Evolutionary conservation across 116 monocot genomes (phyloP).

Genomic region (Posidonia oceanica): DNA sequence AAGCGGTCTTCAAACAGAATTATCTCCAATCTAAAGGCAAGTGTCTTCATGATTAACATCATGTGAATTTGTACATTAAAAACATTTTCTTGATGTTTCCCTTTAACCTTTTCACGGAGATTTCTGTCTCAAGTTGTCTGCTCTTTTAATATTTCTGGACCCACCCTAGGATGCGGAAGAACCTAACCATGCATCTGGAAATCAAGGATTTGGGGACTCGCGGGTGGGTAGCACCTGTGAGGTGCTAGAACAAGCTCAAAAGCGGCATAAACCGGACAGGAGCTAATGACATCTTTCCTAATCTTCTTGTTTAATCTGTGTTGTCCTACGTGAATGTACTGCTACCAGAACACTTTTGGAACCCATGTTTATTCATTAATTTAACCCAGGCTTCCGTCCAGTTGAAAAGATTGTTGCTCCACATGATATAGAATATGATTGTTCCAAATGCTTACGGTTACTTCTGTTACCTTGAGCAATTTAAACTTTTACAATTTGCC

Average conservation of each 20-base stretch:
- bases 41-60: conserved; percentile 4
- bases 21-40: conserved; percentile 37
- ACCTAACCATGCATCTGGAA: neutral
- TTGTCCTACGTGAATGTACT: no score
- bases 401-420: no score
- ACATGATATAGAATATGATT: no score
- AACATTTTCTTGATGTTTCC: neutral
- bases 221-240: neutral
- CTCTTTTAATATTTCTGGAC: neutral
- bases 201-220: neutral
- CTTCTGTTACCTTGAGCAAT: no score
- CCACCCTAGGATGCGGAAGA: neutral
- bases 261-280: conserved; percentile 1
- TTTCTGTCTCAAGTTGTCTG: neutral
- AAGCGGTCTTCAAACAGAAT: conserved; percentile 31
- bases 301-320: neutral
- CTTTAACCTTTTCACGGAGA: no score
- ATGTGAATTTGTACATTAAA: neutral
- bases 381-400: no score
- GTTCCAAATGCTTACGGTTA: no score
- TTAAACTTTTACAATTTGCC: no score
- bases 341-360: no score
- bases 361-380: no score
- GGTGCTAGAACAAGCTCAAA: conserved; percentile 2
- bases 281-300: neutral